Evolutionary conservation across 176 grass and related monocot genomes (phyloP).

Genomic region (Carex littledalei): DNA sequence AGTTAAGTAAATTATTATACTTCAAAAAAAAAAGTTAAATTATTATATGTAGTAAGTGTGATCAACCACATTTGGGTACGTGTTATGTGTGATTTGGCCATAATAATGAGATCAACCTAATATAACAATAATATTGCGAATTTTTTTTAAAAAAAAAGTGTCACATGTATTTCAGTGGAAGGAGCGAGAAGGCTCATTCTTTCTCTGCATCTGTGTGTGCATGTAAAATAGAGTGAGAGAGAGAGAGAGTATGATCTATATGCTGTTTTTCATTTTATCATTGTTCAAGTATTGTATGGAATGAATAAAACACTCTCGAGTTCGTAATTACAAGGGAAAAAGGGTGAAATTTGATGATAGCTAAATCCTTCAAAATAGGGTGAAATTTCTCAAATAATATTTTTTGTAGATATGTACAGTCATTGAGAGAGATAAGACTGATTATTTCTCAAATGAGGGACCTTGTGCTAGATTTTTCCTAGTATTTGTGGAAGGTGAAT

Average conservation of each 20-base stretch:
- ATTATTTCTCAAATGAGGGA: neutral
- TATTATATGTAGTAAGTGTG: neutral
- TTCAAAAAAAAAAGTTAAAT: neutral
- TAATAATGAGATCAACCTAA: constrained; percentile 13
- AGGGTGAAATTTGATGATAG: neutral
- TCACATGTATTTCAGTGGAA: too few species aligned
- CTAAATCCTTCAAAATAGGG: too few species aligned
- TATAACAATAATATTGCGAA: too few species aligned
- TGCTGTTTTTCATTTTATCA: neutral
- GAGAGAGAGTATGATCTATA: neutral
- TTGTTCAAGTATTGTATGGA: neutral
- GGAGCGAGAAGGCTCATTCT: too few species aligned
- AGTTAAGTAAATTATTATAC: too few species aligned
- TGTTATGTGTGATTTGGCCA: neutral
- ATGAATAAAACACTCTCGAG: neutral
- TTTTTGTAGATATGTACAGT: too few species aligned
- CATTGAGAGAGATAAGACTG: neutral
- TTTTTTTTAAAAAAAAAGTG: too few species aligned
- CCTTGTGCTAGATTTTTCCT: neutral
- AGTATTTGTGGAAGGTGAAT: constrained; percentile 7
- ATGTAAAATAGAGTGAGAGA: neutral
- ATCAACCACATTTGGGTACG: neutral
- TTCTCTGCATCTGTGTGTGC: neutral
- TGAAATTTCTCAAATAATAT: too few species aligned
- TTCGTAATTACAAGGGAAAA: neutral